Conservation (phyloP, 1,139 yeast genomes). For the Kodamaea fungicola region DNA sequence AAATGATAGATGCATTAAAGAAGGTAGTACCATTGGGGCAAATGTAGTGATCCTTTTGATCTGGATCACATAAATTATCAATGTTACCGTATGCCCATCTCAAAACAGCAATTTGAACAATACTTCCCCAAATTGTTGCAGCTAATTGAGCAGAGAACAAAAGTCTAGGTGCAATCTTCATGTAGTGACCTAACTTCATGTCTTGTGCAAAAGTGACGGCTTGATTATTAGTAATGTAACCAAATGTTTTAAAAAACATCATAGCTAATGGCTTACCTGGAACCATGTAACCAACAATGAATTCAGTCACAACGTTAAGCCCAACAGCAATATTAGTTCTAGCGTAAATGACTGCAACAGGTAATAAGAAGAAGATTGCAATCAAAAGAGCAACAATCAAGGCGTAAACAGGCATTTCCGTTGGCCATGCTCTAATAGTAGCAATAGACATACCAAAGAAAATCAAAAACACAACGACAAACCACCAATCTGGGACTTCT, state of each 20-base stretch:
- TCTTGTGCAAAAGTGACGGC: slow-evolving; percentile 52
- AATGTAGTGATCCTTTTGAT: slow-evolving; percentile 36
- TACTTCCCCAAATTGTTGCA: slow-evolving; percentile 44
- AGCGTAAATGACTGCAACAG: slow-evolving; percentile 41
- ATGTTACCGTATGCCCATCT: slow-evolving; percentile 44
- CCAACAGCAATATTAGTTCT: slow-evolving; percentile 45
- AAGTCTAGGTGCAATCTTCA: slow-evolving; percentile 48
- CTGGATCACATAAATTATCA: slow-evolving; percentile 43
- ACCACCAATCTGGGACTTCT: slow-evolving; percentile 72
- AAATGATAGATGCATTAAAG: slow-evolving; percentile 44
- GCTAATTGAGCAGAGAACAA: slow-evolving; percentile 44
- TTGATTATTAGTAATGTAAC: slow-evolving; percentile 52
- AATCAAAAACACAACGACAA: slow-evolving; percentile 34
- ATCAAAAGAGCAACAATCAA: slow-evolving; percentile 38
- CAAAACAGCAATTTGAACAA: slow-evolving; percentile 44
- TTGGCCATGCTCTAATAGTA: slow-evolving; percentile 34
- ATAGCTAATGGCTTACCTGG: slow-evolving; percentile 48
- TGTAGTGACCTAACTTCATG: slow-evolving; percentile 53
- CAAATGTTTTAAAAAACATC: slow-evolving; percentile 47
- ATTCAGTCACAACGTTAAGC: slow-evolving; percentile 44
- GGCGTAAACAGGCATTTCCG: slow-evolving; percentile 41
- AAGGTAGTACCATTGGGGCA: slow-evolving; percentile 44
- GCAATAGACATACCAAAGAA: slow-evolving; percentile 41
- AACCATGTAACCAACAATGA: slow-evolving; percentile 44
- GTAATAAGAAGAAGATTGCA: slow-evolving; percentile 38